Conservation (phyloP, 306 rosid species). For the Sechiopsis laciniata region DNA sequence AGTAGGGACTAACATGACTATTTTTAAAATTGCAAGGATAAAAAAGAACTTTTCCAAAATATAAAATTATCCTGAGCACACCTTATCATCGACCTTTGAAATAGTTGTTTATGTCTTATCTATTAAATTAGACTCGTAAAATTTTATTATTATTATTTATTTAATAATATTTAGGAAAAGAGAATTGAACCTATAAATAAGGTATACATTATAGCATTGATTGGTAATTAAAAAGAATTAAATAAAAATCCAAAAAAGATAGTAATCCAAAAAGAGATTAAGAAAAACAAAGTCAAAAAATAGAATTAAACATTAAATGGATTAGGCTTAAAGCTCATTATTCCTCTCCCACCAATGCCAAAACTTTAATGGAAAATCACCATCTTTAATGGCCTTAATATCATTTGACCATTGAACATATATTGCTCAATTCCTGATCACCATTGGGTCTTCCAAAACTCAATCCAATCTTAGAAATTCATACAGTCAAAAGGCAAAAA, state of each 20-base stretch:
- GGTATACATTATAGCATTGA: too few relatives aligned
- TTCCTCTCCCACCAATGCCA: not conserved
- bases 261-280: not conserved
- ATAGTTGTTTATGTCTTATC: too few relatives aligned
- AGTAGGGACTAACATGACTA: not conserved
- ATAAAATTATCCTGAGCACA: too few relatives aligned
- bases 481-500: not conserved
- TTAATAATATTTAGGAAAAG: too few relatives aligned
- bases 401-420: constrained; percentile 1
- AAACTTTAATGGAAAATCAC: not conserved
- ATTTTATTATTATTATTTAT: too few relatives aligned
- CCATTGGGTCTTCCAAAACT: not conserved
- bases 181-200: too few relatives aligned
- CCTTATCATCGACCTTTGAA: too few relatives aligned
- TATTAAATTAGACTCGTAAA: too few relatives aligned
- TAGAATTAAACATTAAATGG: not conserved
- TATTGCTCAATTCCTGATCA: not conserved
- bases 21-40: too few relatives aligned
- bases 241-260: too few relatives aligned
- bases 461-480: not conserved
- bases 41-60: too few relatives aligned
- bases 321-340: not conserved
- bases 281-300: not conserved
- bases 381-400: not conserved
- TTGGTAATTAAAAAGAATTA: too few relatives aligned